Conservation (phyloP, 176 grass and related monocot genomes). For the Eremochloa ophiuroides region DNA sequence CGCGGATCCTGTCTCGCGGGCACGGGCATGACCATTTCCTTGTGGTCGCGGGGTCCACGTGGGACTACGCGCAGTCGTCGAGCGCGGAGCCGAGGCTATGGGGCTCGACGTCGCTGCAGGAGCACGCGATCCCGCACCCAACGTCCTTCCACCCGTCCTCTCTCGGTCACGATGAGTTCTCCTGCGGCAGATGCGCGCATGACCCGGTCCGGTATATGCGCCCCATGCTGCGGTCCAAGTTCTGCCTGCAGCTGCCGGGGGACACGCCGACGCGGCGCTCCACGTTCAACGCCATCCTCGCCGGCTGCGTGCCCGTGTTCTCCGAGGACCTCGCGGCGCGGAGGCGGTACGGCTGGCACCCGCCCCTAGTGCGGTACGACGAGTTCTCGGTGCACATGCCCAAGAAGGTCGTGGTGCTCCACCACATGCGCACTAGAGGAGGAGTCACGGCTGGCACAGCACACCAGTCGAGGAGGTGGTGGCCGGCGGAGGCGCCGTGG, state of each 20-base stretch:
- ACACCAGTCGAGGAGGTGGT: too few species aligned
- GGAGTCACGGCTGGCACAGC: too few species aligned
- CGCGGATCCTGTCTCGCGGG: too few species aligned
- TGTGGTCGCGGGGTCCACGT: too few species aligned
- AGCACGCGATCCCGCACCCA: conserved; percentile 53
- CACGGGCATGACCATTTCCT: too few species aligned
- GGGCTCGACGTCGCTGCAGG: too few species aligned
- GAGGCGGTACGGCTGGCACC: conserved; percentile 65
- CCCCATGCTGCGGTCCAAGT: conserved; percentile 45
- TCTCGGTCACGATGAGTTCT: conserved; percentile 48
- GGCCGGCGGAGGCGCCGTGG: too few species aligned
- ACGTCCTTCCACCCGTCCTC: conserved; percentile 65
- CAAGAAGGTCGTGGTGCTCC: conserved; percentile 59
- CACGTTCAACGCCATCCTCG: conserved; percentile 58
- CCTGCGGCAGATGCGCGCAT: conserved; percentile 32
- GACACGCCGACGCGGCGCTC: conserved; percentile 58
- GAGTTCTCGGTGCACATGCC: too few species aligned
- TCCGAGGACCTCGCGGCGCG: conserved; percentile 57
- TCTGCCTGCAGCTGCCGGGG: too few species aligned
- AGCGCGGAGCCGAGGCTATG: too few species aligned
- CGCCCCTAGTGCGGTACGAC: conserved; percentile 39
- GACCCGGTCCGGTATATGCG: conserved; percentile 39
- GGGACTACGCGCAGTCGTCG: too few species aligned
- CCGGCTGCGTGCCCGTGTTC: conserved; percentile 63
- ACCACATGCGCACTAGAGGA: too few species aligned